Base-by-base conservation (phyloP, 140 eudicot species). In the Stevia rebaudiana region DNA sequence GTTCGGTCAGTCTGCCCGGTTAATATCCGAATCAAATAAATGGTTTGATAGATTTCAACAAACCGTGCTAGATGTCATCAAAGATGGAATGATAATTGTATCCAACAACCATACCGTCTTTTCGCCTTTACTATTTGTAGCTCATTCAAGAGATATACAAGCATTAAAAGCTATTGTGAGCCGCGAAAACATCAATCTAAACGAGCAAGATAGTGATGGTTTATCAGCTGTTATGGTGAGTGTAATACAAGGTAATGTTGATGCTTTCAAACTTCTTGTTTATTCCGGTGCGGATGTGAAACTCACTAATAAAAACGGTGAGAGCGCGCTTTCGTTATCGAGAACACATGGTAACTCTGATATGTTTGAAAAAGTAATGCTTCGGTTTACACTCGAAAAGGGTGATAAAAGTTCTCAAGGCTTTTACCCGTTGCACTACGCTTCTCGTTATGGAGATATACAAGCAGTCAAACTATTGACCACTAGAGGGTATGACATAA, bases 151-250 rank as follows among this genome's bases (percentile, higher is more conserved):
- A 50, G 96, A 92, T 42, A 72, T 88, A 49, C 71, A 73, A 28
- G 88, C 89, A 4, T 58, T 92, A 69, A 79, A 81, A 76, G 77
- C 74, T 51, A 43, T 92, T 31, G 51, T 83, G 8, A 68, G 53
- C 49, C 76, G 47, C 1, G 51, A 68, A 49, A 86, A 76, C 11
- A 49, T 81, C 12, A 74, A 83, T 35, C 75, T 91, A 15, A 76
- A 91, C 30, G 62, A 79, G 8, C 98, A 87, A 72, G 96, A 91
- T 62, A 88, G 80, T 2, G 47, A 79, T 31, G 98, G 98, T 13
- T 84, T 74, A 81, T 82, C 98, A 0, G 98, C 98, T 17, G 95
- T 79, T 13, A 87, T 91, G 98, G 67, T 87, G 55, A 79, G 91
- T 11, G 96, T 95, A 28, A 56, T 42, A 76, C 81, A 79, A 75